Base-by-base conservation (phyloP, 2,329 filamentous ascomycete genomes). In the Truncatella angustata region DNA sequence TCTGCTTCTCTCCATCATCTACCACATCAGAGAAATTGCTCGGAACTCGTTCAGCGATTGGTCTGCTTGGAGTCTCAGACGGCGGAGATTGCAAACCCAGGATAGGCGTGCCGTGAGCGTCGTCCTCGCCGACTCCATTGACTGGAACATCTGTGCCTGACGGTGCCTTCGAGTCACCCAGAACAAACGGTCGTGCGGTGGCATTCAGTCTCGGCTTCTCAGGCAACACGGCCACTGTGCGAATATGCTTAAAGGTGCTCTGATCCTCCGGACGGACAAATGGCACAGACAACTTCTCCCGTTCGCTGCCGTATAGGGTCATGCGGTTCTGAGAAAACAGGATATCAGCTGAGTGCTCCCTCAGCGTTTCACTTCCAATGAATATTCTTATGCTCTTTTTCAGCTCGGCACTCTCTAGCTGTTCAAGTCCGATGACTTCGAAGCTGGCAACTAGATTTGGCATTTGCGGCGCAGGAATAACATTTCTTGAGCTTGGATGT, bases 241-340 rank as follows among this genome's bases (percentile, higher is more conserved):
- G 84, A 45, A 97, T 78, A 60, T 86, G 82, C 61, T 88, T 94
- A 73, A 95, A 97, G 1, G 84, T 73, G 3, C 76, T 78, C 52
- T 96, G 91, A 61, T 96, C 87, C 68, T 97, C 94, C 0, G 94
- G 94, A 24, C 94, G 85, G 36, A 96, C 91, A 59, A 99, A 88
- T 2, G 94, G 94, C 30, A 99, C 87, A 14, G 90, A 91, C 11
- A 97, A 76, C 63, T 93, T 94, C 66, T 89, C 91, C 42, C 88
- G 82, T 53, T 96, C 90, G 64, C 91, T 88, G 60, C 95, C 90
- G 60, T 91, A 92, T 24, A 97, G 76, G 0, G 88, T 88, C 76
- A 99, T 84, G 57, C 88, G 87, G 64, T 96, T 96, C 58, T 92
- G 90, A 0, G 94, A 97, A 62, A 99, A 90, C 20, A 97, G 73